Evolutionary conservation across 495 filamentous ascomycete species (phyloP), one percentile per base, ranked within the genome.

Genomic region (Penicillium atrosanguineum): DNA sequence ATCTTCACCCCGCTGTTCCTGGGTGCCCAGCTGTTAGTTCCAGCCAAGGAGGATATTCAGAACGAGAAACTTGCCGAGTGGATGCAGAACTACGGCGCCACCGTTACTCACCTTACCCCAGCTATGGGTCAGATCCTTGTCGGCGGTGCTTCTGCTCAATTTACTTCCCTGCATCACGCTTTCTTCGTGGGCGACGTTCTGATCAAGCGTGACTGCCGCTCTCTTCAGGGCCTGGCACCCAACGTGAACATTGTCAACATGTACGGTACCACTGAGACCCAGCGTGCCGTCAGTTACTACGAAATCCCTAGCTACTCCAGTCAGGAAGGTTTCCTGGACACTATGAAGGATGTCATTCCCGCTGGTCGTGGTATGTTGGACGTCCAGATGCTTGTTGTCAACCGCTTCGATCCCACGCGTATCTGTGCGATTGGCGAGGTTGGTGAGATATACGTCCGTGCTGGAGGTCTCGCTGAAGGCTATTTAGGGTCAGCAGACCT

Each of bases 111-210:
- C 65, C 76, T 98, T 15, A 98, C 94, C 0, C 94, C 94, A 6
- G 94, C 92, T 36, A 77, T 97, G 92, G 93, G 93, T 46, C 92
- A 97, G 63, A 94, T 98, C 46, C 76, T 98, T 1, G 87, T 95
- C 26, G 94, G 93, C 36, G 90, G 89, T 57, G 88, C 90, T 7
- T 86, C 79, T 7, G 81, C 85, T 0, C 75, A 89, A 57, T 95
- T 96, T 65, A 86, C 89, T 9, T 72, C 79, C 19, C 80, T 98
- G 9, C 82, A 90, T 62, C 81, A 86, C 55, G 89, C 88, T 41
- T 95, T 96, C 79, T 97, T 96, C 61, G 94, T 98, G 7, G 94
- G 94, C 28, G 94, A 98, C 63, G 80, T 97, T 14, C 57, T 98
- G 52, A 95, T 88, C 54, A 96, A 87, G 64, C 80, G 85, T 59